Base-by-base conservation (phyloP, 2,329 filamentous ascomycete genomes). In the Scorias spongiosa region DNA sequence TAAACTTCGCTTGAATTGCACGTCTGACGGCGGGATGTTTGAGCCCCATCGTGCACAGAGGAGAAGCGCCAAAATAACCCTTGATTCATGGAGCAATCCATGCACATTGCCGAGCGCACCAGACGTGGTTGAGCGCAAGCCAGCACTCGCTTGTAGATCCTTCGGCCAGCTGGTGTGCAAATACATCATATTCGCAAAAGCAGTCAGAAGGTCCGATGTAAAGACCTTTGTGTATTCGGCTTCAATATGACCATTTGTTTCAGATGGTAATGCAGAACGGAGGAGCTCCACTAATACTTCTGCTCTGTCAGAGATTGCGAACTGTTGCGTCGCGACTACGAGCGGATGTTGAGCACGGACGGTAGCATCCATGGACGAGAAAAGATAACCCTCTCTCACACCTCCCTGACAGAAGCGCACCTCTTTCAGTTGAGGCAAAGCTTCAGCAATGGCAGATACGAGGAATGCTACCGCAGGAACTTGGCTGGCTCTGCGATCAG, bases 361-460 rank as follows among this genome's bases (percentile, higher is more conserved):
- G 0, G 69, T 58, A 0, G 61, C 51, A 0, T 76, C 69, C 10
- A 94, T 71, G 48, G 72, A 78, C 62, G 83, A 77, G 64, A 85
- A 86, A 34, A 94, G 66, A 38, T 79, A 79, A 0, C 88, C 88
- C 62, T 94, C 87, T 36, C 87, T 72, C 48, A 94, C 88, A 7
- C 87, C 88, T 15, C 88, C 85, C 53, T 85, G 81, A 57, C 86
- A 93, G 63, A 94, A 95, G 1, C 80, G 81, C 2, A 88, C 83
- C 18, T 75, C 71, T 38, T 76, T 75, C 51, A 93, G 80, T 38
- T 70, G 70, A 3, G 83, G 83, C 2, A 93, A 70, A 1, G 78
- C 75, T 36, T 74, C 67, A 29, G 81, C 69, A 12, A 95, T 73
- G 14, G 83, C 80, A 29, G 81, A 76, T n/a, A 94, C 76, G 4